Base-by-base conservation (phyloP, 495 filamentous ascomycete species). In the Apodospora peruviana region DNA sequence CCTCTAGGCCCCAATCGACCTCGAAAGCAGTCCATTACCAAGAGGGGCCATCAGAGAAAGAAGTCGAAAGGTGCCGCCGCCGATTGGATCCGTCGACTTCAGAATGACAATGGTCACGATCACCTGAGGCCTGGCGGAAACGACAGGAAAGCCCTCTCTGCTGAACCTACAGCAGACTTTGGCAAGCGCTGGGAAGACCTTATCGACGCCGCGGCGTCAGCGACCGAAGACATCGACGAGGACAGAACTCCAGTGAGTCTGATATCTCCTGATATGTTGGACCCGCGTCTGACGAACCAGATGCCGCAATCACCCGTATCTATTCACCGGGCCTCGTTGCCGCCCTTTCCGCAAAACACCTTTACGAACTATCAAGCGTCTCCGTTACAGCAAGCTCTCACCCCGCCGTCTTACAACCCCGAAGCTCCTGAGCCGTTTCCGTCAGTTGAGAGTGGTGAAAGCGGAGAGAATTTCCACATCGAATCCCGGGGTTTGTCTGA, bases 181-280 rank as follows among this genome's bases (percentile, higher is more conserved):
- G 88, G 88, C 35, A 91, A 90, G 72, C 77, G 90, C 59, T 96
- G 90, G 90, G 88, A 95, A 66, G 90, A 96, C 65, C 68, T 96
- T 51, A 90, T 96, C 48, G 90, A 95, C 66, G 90, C 90, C 9
- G 67, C 67, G 19, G 85, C 90, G 14, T 94, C 88, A 29, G 89
- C 88, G 9, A 95, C 88, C 5, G 90, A 95, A 74, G 90, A 93
- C 67, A 89, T 93, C 56, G 88, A 91, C 57, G 80, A 84, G 55
- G 87, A 91, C 53, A 80, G 88, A 62, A 90, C 86, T 55, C 86
- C 86, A 52, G 86, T 88, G 74, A 76, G 82, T 76, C 47, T 51
- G 51, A 55, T 48, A 45, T 56, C 57, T 62, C 56, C 64, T 52
- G 58, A 56, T 20, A 45, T 58, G 40, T 52, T 58, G 48, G 58